Evolutionary conservation across 2,329 filamentous ascomycete genomes (phyloP), one percentile per base, ranked within the genome.

Genomic region (Aureobasidium sp.): DNA sequence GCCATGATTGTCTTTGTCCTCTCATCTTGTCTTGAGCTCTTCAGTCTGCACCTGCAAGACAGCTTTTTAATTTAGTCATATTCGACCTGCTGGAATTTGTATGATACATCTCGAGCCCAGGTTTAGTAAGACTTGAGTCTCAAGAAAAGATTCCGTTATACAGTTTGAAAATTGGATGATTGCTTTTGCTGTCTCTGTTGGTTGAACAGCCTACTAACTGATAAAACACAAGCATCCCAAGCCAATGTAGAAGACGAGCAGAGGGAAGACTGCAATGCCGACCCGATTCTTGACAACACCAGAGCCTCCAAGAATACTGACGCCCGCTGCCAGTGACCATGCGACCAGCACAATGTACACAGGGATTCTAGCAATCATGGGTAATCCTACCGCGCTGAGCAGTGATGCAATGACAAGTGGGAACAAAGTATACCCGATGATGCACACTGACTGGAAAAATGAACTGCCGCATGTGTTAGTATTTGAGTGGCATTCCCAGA

Each of bases 341-440:
- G 84, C 85, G 41, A 97, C 86, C 29, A 99, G 83, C 36, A 96
- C 82, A 56, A 94, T 80, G 74, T 99, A 97, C 59, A 99, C 85
- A 1, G 94, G 94, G 72, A 97, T 90, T 62, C 94, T 84, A 6
- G 88, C 85, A 66, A 97, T 89, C 68, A 85, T 88, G 46, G 87
- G 88, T 8, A 97, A 82, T 56, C 85, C 82, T 36, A 99, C 72
- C 0, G 93, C 93, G 62, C 91, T 96, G 66, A 99, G 84, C 57
- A 97, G 79, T 1, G 93, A 87, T 8, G 95, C 95, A 68, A 99
- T 89, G 69, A 97, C 94, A 59, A 99, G 84, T 1, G 94, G 94
- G 78, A 99, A 99, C 62, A 99, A 84, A 1, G 94, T 99, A 76
- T 99, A 99, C 50, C 94, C 94, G 73, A 99, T 99, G 70, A 99